Evolutionary conservation across 2,329 filamentous ascomycete genomes (phyloP).

Genomic region (Ophioceras dolichostomum): DNA sequence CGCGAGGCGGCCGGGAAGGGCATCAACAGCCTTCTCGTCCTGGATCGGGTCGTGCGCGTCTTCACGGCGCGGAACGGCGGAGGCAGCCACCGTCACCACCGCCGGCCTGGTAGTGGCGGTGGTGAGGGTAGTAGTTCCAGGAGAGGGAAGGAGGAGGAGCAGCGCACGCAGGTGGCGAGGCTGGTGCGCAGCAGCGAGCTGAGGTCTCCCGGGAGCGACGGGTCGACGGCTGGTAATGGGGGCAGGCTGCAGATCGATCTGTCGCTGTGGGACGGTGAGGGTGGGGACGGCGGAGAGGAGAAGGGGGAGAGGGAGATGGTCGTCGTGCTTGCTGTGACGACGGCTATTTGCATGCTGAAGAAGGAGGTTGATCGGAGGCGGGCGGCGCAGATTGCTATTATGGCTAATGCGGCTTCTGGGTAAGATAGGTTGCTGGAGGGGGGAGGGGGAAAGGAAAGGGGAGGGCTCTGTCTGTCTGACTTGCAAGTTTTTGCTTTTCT

Average conservation of each 20-base stretch:
- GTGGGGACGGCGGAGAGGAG: constrained; percentile 18
- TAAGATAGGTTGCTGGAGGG: too few species aligned
- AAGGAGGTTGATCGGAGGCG: constrained; percentile 49
- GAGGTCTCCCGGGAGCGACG: constrained; percentile 24
- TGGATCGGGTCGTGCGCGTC: constrained; percentile 31
- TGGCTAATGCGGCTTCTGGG: background rate
- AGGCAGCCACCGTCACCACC: background rate
- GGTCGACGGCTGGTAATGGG: constrained; percentile 33
- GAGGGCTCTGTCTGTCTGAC: too few species aligned
- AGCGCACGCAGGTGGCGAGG: constrained; percentile 24
- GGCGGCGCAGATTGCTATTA: constrained; percentile 32
- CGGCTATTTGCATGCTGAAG: constrained; percentile 50
- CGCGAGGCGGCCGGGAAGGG: constrained; percentile 24
- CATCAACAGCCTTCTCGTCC: constrained; percentile 31
- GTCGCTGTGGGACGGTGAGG: constrained; percentile 16
- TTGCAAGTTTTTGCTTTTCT: too few species aligned
- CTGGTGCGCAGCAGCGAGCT: constrained; percentile 26
- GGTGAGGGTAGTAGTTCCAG: background rate
- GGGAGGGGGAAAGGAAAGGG: too few species aligned
- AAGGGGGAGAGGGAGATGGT: constrained; percentile 23
- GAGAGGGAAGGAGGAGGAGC: constrained; percentile 11
- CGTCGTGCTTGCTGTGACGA: constrained; percentile 40
- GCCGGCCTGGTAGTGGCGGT: constrained; percentile 3
- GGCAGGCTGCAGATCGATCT: constrained; percentile 33
- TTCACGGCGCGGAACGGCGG: background rate